Evolutionary conservation across 139 green algal genomes (phyloP).

Genomic region (Chlamydomonas schloesseri): DNA sequence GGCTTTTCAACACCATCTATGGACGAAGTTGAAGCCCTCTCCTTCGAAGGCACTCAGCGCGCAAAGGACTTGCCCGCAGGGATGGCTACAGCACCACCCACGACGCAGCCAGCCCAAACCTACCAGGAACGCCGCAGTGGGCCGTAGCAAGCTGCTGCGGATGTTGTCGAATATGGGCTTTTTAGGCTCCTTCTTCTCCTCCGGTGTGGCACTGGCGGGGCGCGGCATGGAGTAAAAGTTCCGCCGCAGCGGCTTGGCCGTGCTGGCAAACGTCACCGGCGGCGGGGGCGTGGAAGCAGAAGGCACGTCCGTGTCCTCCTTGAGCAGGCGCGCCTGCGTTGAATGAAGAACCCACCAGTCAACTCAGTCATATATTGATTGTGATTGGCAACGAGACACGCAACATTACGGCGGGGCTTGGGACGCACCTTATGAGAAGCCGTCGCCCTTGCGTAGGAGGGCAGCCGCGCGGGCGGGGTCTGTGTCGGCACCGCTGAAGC

Average conservation of each 20-base stretch:
- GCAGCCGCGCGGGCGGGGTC: neutral
- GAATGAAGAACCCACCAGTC: too few species aligned
- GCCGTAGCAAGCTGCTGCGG: constrained; percentile 35
- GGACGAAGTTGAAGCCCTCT: too few species aligned
- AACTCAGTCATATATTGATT: too few species aligned
- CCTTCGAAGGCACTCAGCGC: too few species aligned
- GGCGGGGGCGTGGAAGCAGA: neutral
- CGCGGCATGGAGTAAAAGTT: constrained; percentile 8
- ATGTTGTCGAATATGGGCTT: constrained; percentile 52
- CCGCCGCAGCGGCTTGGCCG: constrained; percentile 36
- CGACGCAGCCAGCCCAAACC: too few species aligned
- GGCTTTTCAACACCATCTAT: too few species aligned
- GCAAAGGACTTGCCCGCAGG: too few species aligned
- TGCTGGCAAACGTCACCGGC: constrained; percentile 32
- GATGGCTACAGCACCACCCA: too few species aligned
- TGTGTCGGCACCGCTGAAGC: neutral
- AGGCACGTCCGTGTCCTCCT: constrained; percentile 16
- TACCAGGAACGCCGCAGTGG: constrained; percentile 51
- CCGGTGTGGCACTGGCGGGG: neutral
- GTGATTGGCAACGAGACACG: too few species aligned
- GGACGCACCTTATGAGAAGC: constrained; percentile 33
- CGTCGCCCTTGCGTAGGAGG: constrained; percentile 44
- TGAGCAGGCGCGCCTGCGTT: constrained; percentile 9
- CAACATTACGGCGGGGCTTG: too few species aligned
- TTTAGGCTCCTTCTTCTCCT: constrained; percentile 45